Conservation (phyloP, 768 basidiomycete species). For the Cystofilobasidium capitatum region DNA sequence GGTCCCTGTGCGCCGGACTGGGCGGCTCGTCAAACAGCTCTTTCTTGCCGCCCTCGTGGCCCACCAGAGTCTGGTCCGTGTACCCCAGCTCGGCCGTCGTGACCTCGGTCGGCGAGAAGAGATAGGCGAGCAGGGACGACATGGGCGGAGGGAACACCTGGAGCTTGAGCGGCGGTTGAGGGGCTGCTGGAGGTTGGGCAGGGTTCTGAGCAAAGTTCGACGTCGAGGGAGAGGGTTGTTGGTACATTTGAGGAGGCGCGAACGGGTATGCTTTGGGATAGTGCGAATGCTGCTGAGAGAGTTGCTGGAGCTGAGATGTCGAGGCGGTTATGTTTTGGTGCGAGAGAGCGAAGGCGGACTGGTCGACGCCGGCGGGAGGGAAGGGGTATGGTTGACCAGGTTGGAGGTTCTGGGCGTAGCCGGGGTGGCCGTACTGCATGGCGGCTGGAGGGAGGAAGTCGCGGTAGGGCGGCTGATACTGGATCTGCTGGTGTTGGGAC, state of each 20-base stretch:
- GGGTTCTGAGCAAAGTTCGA: neutral
- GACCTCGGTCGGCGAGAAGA: conserved; percentile 36
- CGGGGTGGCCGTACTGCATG: neutral
- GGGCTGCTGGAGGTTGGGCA: neutral
- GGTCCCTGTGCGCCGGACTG: conserved; percentile 56
- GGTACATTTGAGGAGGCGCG: neutral
- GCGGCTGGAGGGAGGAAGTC: neutral
- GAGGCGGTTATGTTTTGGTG: no score
- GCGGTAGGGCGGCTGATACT: neutral
- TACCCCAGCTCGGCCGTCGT: conserved; percentile 31
- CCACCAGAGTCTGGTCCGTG: conserved; percentile 30
- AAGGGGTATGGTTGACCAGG: no score
- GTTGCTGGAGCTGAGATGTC: neutral
- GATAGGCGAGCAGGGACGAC: conserved; percentile 33
- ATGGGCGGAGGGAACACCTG: conserved; percentile 17
- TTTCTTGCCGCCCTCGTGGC: conserved; percentile 28
- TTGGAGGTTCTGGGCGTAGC: neutral
- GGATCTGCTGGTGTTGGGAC: neutral
- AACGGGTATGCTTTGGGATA: neutral
- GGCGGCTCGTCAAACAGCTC: conserved; percentile 33
- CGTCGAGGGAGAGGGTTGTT: neutral
- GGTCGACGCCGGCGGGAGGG: no score
- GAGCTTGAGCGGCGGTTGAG: no score
- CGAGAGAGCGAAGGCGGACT: no score
- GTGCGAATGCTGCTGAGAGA: neutral